A percentile compares a stretch with the other conserved stretches of the same genome.
phyloP scores from a whole-genome alignment of 2,329 filamentous ascomycete genomes.

The Hypoxylon sp. region DNA sequence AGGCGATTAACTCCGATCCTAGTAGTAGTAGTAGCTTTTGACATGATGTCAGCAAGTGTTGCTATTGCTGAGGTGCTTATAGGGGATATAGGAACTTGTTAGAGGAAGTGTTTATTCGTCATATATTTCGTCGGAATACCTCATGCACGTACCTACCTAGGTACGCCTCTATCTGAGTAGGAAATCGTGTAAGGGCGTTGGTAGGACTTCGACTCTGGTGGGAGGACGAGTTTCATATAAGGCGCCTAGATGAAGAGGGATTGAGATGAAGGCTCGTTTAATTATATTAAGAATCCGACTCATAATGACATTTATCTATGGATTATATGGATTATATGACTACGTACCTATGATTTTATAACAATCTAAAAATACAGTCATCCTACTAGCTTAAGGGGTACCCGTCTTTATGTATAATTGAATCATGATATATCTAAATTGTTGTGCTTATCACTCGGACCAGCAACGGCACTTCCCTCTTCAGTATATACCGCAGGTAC shows the following conservation, averaged over 20 bases:
- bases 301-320: background rate
- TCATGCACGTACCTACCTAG: too few species aligned
- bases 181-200: too few species aligned
- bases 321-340: background rate
- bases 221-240: background rate
- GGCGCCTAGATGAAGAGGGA: background rate
- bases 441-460: background rate
- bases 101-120: too few species aligned
- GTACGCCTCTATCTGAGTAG: too few species aligned
- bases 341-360: too few species aligned
- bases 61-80: too few species aligned
- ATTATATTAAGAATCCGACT: background rate
- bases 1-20: too few species aligned
- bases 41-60: too few species aligned
- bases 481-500: background rate
- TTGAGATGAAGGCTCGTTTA: background rate
- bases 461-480: background rate
- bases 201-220: background rate
- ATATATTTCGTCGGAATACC: too few species aligned
- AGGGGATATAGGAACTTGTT: too few species aligned
- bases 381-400: background rate
- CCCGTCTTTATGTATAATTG: background rate
- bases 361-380: background rate
- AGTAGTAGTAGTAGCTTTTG: too few species aligned
- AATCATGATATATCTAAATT: background rate